Base-by-base conservation (phyloP, 257 asterid species). In the Lycium barbarum region DNA sequence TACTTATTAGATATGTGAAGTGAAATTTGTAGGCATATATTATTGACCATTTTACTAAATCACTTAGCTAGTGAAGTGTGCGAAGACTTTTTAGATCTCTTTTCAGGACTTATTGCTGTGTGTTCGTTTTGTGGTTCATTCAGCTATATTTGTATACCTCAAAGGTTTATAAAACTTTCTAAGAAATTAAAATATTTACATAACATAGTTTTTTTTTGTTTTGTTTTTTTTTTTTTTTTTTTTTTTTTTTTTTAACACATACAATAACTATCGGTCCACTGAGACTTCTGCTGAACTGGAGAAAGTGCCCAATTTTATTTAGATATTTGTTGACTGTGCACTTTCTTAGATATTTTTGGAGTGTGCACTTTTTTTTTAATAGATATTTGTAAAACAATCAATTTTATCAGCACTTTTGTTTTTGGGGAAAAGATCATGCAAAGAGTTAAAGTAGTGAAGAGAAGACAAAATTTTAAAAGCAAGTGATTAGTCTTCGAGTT, bases 301-400 rank as follows among this genome's bases (percentile, higher is more conserved):
- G 22, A 58, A 73, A 20, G 80, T 10, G 36, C 36, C n/a, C 18
- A n/a, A 45, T 74, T 47, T 74, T 74, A 3, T 10, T 72, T 11
- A n/a, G 80, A 62, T 61, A 61, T 61, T 61, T 61, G 67, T 59
- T n/a, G 12, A 8, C 3, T 49, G 54, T 49, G 33, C 54, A 49
- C 13, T 49, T 49, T 47, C 10, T 57, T 57, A 57, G 63, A 57
- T 57, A 57, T 15, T 57, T 57, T n/a, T 58, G 17, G 17, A 59
- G 55, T 17, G 55, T 40, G 79, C 51, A 71, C 55, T 17, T 38
- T 70, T 7, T 40, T 14, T 71, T 2, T 38, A 8, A 40, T 71
- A 43, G 57, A 71, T 72, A 72, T 43, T 71, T 71, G 54, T 71
- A 71, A 43, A 22, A 51, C 62, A 65, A 49, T n/a, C 67, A 61